A percentile compares a stretch with the other conserved stretches of the same genome.
These are phyloP conservation scores for Brasenia schreberi DNA, from an alignment of 164 flowering plant genomes.

Conservation along the genomic window DNA sequence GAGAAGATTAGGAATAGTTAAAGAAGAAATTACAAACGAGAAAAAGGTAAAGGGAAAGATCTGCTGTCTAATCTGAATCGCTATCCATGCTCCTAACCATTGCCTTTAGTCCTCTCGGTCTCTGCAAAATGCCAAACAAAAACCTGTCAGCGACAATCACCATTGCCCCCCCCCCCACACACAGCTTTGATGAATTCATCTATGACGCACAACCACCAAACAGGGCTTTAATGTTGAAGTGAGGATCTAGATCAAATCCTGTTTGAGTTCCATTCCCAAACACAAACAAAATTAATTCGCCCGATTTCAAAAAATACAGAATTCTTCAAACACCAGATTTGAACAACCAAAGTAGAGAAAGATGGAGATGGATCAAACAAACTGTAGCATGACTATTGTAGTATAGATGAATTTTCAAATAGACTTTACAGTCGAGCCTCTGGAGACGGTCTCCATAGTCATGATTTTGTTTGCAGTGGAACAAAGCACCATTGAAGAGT, in stretches of 20 bases:
- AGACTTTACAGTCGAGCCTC: not conserved
- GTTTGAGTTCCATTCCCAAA: not conserved
- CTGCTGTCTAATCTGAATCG: conserved; percentile 35
- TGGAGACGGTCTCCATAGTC: not conserved
- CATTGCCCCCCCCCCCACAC: not conserved
- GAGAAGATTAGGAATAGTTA: no score
- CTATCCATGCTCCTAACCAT: conserved; percentile 70
- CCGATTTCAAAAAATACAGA: not conserved
- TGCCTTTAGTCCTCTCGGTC: conserved; percentile 83
- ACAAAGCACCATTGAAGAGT: not conserved
- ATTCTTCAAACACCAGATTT: not conserved
- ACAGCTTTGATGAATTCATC: not conserved
- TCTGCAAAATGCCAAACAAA: conserved; percentile 30
- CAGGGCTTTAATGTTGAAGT: not conserved
- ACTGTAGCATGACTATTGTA: no score
- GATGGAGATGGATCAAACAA: no score
- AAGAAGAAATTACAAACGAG: no score
- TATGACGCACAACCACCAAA: not conserved
- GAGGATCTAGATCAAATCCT: no score
- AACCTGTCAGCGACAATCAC: not conserved
- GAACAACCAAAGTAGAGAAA: no score
- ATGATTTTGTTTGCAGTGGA: not conserved
- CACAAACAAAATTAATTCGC: not conserved
- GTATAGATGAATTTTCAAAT: no score
- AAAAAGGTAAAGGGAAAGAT: not conserved